Conservation (phyloP, 2,329 filamentous ascomycete species). For the Sporothrix brunneoviolacea region DNA sequence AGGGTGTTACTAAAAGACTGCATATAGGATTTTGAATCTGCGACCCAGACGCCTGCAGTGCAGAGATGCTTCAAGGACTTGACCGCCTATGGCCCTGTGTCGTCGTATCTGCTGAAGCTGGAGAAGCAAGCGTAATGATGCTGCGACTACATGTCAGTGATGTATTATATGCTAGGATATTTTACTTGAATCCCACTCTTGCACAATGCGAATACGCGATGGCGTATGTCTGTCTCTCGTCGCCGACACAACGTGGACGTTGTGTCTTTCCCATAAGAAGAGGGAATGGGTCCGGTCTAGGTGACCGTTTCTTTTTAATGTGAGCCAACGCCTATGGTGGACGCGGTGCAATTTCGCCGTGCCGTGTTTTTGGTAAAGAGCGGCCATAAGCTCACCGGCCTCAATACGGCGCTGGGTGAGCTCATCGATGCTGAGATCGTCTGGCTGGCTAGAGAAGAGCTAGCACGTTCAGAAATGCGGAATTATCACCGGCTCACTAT, state of each 20-base stretch:
- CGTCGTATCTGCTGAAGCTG: too few relatives aligned
- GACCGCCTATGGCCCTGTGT: too few relatives aligned
- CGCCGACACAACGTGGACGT: not conserved
- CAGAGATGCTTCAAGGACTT: too few relatives aligned
- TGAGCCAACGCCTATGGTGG: not conserved
- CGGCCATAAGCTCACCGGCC: constrained; percentile 1
- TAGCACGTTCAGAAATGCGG: constrained; percentile 1
- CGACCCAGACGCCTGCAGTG: too few relatives aligned
- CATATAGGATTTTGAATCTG: too few relatives aligned
- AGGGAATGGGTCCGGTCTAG: constrained; percentile 1
- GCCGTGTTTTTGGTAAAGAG: constrained; percentile 2
- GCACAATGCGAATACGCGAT: too few relatives aligned
- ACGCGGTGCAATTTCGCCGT: not conserved
- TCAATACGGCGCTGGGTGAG: constrained; percentile 4
- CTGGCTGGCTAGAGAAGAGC: constrained; percentile 2
- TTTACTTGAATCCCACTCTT: too few relatives aligned
- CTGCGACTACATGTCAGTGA: too few relatives aligned
- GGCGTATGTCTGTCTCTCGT: constrained; percentile 1
- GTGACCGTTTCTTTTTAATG: not conserved
- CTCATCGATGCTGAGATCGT: not conserved
- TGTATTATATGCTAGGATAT: too few relatives aligned
- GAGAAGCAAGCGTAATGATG: too few relatives aligned
- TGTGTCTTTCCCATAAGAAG: constrained; percentile 1
- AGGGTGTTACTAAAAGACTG: too few relatives aligned
- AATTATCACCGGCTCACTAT: not conserved